These are phyloP conservation scores for Pyracantha coccinea DNA, from an alignment of 331 rosid genomes.

Conservation along the genomic window DNA sequence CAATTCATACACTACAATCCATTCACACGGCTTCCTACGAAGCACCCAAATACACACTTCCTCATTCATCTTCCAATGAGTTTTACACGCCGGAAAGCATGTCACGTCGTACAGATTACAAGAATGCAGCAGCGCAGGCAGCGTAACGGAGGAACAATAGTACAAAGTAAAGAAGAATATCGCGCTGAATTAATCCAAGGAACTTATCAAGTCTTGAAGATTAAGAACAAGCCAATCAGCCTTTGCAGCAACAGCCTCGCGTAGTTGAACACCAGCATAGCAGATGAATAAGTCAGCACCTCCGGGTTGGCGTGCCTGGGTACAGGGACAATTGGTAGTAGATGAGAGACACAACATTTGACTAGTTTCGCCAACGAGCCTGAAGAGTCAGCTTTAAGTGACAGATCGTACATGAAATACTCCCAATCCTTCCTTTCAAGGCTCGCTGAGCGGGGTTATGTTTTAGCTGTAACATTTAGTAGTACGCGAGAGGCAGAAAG, in stretches of 20 bases:
- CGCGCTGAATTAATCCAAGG: conserved; percentile 18
- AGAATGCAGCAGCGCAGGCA: not conserved
- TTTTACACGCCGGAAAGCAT: not conserved
- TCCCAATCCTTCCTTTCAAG: not conserved
- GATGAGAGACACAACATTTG: not conserved
- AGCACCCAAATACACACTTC: not conserved
- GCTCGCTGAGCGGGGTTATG: not conserved
- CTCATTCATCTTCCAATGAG: not conserved
- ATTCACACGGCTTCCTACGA: too few relatives aligned
- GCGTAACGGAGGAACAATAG: not conserved
- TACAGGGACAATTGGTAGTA: not conserved
- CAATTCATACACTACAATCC: too few relatives aligned
- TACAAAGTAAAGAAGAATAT: not conserved
- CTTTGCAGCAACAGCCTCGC: conserved; percentile 69
- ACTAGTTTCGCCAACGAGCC: not conserved
- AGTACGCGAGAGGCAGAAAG: not conserved
- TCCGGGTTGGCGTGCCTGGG: conserved; percentile 74
- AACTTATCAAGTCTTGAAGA: conserved; percentile 47
- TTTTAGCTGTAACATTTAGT: not conserved
- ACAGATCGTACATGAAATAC: not conserved
- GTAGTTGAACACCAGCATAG: conserved; percentile 76
- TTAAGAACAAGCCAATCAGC: conserved; percentile 80
- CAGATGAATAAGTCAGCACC: conserved; percentile 87
- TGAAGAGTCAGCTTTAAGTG: not conserved
- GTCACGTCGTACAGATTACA: not conserved